Base-by-base conservation (phyloP, 495 filamentous ascomycete species). In the Penicillium cosmopolitanum region DNA sequence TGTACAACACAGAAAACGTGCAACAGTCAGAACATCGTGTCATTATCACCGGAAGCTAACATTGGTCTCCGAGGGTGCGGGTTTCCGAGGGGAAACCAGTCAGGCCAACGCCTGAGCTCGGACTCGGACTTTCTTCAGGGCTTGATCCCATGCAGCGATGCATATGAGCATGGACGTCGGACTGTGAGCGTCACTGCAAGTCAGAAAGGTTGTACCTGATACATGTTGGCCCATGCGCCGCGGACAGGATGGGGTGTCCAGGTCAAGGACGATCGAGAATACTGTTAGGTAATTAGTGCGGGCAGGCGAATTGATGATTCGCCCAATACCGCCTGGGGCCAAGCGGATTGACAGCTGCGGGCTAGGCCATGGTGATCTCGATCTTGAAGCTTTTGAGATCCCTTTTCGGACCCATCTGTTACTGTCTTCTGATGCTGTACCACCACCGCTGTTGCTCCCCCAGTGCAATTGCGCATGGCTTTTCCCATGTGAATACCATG, bases 261-360 rank as follows among this genome's bases (percentile, higher is more conserved):
- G 52, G 38, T 31, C 28, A 31, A 18, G 52, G 38, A 25, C 16
- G 31, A 16, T 28, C 31, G 50, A 60, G 46, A 28, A 15, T 13
- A 54, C 60, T 66, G 64, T 77, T 77, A 77, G 67, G 73, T 77
- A 76, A 77, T 77, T 63, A 59, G 67, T 69, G 69, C 51, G 57
- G 43, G 38, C 53, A 57, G 50, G 52, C 21, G 31, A 40, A 46
- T 50, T 61, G 55, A 50, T 66, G 57, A 77, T 77, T 77, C 70
- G 75, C 53, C 52, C 53, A 38, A 53, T 18, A 35, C 23, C 28
- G 11, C 13, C n/a, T 35, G 40, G 59, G 53, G 36, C 44, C 53
- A 64, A 63, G 62, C 46, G 50, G 62, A 54, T 62, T 73, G 66
- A 74, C 70, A 73, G 70, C 62, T 53, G 38, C 23, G 35, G 50